Evolutionary conservation across 805 yeast species (phyloP), one percentile per base, ranked within the genome.

Genomic region (Candida schatavii): DNA sequence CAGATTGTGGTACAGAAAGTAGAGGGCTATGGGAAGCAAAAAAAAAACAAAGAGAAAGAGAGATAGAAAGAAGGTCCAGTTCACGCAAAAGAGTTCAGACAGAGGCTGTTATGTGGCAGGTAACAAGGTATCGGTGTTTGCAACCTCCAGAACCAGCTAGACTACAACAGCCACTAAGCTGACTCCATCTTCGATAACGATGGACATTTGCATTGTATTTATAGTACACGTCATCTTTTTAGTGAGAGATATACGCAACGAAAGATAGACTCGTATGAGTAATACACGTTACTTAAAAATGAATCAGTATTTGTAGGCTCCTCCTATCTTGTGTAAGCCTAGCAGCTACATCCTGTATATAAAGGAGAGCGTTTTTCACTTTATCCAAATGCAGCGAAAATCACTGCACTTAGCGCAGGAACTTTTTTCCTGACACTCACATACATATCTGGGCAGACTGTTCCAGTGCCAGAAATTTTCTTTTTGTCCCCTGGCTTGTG

Each of bases 1-100:
- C 45, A 75, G 95, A 64, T 75, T 88, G 75, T 86, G 95, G 95
- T 86, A 86, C 73, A 79, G 95, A 69, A 65, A 61, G 56, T 70
- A 36, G 39, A 23, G 19, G n/a, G n/a, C n/a, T n/a, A n/a, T n/a
- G n/a, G n/a, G n/a, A n/a, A n/a, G n/a, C n/a, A n/a, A n/a, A n/a
- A n/a, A n/a, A n/a, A 7, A 9, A 29, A 9, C 15, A 9, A n/a
- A 29, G 15, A 29, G 6, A 29, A n/a, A 29, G 14, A 29, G 15
- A 29, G 14, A 29, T n/a, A 7, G 33, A 18, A 10, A 25, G 33
- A n/a, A 7, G 15, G 6, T 29, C 33, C 33, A 9, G 14, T 29
- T n/a, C 17, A 9, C 13, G 33, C 17, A n/a, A 25, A 25, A 25
- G 28, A 25, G 13, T 9, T 13, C 13, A 13, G 13, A 9, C 11